These are phyloP conservation scores for Zoysia matrella DNA, from an alignment of 202 grass and related monocot genomes.

Conservation along the genomic window DNA sequence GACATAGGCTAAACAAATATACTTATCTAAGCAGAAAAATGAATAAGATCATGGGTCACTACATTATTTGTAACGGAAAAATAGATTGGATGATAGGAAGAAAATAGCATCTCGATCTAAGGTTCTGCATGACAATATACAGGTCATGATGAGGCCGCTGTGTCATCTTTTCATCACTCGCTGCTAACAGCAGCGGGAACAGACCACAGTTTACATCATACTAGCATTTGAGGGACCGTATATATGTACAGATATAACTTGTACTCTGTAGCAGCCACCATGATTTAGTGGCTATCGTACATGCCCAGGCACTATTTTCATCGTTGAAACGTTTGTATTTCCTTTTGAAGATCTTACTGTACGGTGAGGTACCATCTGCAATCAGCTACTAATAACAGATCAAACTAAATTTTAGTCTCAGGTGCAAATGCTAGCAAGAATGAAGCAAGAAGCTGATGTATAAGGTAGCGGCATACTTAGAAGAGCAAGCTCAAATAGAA, in stretches of 20 bases:
- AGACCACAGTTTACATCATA: slow-evolving; percentile 17
- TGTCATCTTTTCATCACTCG: slow-evolving; percentile 3
- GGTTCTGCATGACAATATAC: neutral
- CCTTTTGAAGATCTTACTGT: slow-evolving; percentile 7
- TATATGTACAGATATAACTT: slow-evolving; percentile 41
- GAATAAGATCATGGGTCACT: neutral
- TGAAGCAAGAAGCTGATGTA: neutral
- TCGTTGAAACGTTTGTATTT: slow-evolving; percentile 14
- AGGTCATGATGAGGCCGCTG: neutral
- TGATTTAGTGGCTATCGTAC: slow-evolving; percentile 49
- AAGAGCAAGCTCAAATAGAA: slow-evolving; percentile 85
- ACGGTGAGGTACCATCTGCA: slow-evolving; percentile 1
- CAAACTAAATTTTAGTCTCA: neutral
- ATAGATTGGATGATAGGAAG: neutral
- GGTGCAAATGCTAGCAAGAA: neutral
- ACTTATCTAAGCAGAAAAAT: neutral
- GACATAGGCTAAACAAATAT: neutral
- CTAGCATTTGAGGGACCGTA: slow-evolving; percentile 2
- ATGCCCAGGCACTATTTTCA: slow-evolving; percentile 13
- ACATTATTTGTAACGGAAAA: slow-evolving; percentile 6
- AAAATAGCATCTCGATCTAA: neutral
- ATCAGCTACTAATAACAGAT: neutral
- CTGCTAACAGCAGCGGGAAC: slow-evolving; percentile 12
- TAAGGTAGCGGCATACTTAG: slow-evolving; percentile 39
- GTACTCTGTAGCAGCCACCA: slow-evolving; percentile 11